Conservation (phyloP, 2,329 filamentous ascomycete genomes). For the Sporothrix pseudoabietina region DNA sequence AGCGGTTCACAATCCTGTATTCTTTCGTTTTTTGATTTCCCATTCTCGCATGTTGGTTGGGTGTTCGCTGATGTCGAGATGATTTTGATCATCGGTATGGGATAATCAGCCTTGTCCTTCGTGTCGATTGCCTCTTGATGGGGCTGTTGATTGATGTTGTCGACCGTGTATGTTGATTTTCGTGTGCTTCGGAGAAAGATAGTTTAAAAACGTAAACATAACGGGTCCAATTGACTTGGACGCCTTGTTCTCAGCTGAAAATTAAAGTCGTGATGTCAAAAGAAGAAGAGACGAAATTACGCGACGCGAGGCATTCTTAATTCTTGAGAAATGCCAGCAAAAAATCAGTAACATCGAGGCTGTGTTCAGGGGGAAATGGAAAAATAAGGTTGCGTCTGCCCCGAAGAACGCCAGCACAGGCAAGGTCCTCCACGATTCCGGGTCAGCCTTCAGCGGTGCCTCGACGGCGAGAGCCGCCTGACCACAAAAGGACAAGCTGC, state of each 20-base stretch:
- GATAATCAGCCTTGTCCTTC: neutral
- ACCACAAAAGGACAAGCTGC: constrained; percentile 2
- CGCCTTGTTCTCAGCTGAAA: neutral
- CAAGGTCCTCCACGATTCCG: constrained; percentile 2
- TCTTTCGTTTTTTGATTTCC: neutral
- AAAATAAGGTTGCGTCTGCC: neutral
- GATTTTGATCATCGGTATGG: neutral
- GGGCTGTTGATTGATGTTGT: neutral
- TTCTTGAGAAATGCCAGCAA: neutral
- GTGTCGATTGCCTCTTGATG: neutral
- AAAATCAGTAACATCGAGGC: neutral
- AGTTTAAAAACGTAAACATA: neutral
- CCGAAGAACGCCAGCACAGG: neutral
- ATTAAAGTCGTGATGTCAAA: neutral
- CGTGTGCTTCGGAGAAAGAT: neutral
- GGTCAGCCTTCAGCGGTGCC: constrained; percentile 21
- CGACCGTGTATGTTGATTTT: neutral
- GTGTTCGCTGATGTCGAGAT: neutral
- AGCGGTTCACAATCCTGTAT: neutral
- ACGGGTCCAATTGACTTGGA: constrained; percentile 17
- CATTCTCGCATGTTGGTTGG: neutral
- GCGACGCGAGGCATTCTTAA: constrained; percentile 9
- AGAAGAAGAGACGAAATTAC: neutral
- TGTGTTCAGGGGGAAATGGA: neutral
- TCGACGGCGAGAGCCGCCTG: neutral